phyloP scores from a whole-genome alignment of 2,329 filamentous ascomycete species.

The Sarocladiaceae sp. region DNA sequence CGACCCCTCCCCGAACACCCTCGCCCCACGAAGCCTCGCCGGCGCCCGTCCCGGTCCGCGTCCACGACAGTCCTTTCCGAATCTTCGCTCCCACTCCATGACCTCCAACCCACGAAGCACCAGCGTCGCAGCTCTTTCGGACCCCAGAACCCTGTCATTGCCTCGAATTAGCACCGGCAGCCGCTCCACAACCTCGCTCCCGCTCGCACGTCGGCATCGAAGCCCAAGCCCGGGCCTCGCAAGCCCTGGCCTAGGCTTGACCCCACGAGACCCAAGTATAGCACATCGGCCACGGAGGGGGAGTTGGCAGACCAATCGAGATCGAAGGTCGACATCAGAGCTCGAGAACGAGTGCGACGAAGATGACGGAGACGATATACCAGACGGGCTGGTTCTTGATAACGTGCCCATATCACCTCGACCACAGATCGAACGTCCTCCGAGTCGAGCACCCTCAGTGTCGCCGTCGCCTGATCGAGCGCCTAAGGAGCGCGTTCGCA shows the following conservation, averaged over 20 bases:
- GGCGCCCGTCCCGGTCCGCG: constrained; percentile 3
- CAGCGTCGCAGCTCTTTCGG: constrained; percentile 33
- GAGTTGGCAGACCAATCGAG: constrained; percentile 64
- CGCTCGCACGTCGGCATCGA: constrained; percentile 34
- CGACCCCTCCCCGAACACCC: constrained; percentile 22
- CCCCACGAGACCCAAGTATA: constrained; percentile 35
- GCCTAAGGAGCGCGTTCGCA: constrained; percentile 45
- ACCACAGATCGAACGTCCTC: constrained; percentile 48
- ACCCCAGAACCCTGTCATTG: constrained; percentile 23
- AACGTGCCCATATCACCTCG: constrained; percentile 79
- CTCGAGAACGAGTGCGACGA: constrained; percentile 71
- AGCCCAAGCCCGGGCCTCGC: constrained; percentile 47
- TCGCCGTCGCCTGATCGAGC: constrained; percentile 47
- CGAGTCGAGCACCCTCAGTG: constrained; percentile 46
- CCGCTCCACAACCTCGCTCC: constrained; percentile 30
- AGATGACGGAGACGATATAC: constrained; percentile 71
- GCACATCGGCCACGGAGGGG: constrained; percentile 44
- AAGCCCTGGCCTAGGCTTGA: constrained; percentile 20
- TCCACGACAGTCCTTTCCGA: constrained; percentile 37
- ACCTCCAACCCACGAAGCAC: constrained; percentile 45
- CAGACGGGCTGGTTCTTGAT: constrained; percentile 71
- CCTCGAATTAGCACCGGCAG: constrained; percentile 12
- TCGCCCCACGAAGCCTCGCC: constrained; percentile 20
- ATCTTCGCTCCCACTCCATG: constrained; percentile 39
- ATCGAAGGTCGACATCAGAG: constrained; percentile 62